Evolutionary conservation across 148 eudicot genomes (phyloP).

Genomic region (Fagopyrum tataricum): DNA sequence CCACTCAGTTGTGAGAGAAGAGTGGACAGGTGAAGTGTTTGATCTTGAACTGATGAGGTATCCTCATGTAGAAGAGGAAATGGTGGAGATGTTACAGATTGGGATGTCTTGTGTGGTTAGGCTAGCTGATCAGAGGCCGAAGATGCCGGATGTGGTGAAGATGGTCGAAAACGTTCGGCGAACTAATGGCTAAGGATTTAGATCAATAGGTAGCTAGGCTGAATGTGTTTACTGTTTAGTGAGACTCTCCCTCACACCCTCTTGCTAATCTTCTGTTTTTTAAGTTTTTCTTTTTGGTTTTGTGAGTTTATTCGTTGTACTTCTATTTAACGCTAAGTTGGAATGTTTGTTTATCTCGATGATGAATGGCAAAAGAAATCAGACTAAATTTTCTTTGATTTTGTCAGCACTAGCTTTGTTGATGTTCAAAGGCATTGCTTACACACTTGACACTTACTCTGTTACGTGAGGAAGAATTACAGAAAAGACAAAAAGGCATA

Average conservation of each 20-base stretch:
- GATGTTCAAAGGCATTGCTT: not conserved
- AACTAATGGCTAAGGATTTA: not conserved
- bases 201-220: not conserved
- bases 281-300: not conserved
- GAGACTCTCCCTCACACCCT: conserved; percentile 6
- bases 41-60: conserved; percentile 67
- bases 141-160: conserved; percentile 53
- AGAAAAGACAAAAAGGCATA: too few species aligned
- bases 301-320: not conserved
- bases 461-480: too few species aligned
- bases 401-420: not conserved
- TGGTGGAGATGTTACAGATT: conserved; percentile 81
- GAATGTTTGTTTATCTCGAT: not conserved
- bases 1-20: conserved; percentile 74
- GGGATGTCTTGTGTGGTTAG: conserved; percentile 66
- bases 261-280: not conserved
- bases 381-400: not conserved
- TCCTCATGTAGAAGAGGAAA: conserved; percentile 71
- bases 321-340: not conserved
- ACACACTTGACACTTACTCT: too few species aligned
- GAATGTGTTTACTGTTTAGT: not conserved
- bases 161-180: conserved; percentile 60
- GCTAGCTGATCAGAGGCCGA: conserved; percentile 64
- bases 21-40: conserved; percentile 83
- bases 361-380: not conserved